A percentile compares a stretch with the other conserved stretches of the same genome.
phyloP scores from a whole-genome alignment of 352 stramenopile species.

The Pythium biforme region DNA sequence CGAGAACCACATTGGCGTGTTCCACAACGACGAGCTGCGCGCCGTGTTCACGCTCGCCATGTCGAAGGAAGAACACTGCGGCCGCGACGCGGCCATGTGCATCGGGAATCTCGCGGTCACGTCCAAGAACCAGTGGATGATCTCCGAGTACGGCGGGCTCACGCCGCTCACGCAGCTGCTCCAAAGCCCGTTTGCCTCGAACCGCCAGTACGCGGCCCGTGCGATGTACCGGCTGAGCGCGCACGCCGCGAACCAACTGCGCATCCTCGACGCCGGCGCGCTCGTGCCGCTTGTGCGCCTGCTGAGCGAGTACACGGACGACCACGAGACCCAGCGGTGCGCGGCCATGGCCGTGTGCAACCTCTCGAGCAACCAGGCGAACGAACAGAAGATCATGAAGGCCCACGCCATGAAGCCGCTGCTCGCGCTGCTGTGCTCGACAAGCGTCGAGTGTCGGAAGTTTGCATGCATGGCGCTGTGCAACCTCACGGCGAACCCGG shows the following conservation, averaged over 20 bases:
- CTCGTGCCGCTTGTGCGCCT: constrained; percentile 73
- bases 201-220: constrained; percentile 78
- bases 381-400: constrained; percentile 83
- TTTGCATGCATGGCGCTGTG: constrained; percentile 94
- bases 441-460: constrained; percentile 63
- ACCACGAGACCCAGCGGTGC: constrained; percentile 67
- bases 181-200: constrained; percentile 58
- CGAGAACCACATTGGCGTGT: constrained; percentile 89
- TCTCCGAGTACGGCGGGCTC: constrained; percentile 87
- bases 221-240: constrained; percentile 90
- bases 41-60: constrained; percentile 73
- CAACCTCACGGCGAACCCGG: constrained; percentile 91
- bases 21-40: constrained; percentile 74
- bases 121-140: constrained; percentile 86
- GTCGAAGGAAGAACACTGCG: constrained; percentile 83
- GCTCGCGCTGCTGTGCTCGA: constrained; percentile 50
- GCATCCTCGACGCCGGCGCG: constrained; percentile 82
- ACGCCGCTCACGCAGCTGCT: constrained; percentile 80
- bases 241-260: constrained; percentile 83
- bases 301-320: constrained; percentile 45
- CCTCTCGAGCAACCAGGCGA: constrained; percentile 64
- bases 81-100: constrained; percentile 90
- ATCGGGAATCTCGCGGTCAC: constrained; percentile 94
- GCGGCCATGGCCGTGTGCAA: constrained; percentile 88
- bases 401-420: constrained; percentile 63